Evolutionary conservation across 805 yeast genomes (phyloP).

Genomic region (Cyberlindnera saturnus): DNA sequence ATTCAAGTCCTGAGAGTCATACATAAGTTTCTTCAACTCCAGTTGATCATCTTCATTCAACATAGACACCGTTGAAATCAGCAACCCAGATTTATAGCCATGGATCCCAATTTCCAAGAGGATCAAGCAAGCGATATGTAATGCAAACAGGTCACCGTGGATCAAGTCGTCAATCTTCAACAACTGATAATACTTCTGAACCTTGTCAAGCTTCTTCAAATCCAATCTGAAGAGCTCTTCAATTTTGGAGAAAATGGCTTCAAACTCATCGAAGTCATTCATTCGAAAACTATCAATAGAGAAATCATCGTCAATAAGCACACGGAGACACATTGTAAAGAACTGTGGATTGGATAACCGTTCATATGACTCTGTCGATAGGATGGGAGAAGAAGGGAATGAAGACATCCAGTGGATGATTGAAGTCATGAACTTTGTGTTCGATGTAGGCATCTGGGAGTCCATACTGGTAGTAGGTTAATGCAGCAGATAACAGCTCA

Average conservation of each 20-base stretch:
- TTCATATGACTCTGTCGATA: not conserved
- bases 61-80: conserved; percentile 8
- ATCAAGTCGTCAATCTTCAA: conserved; percentile 4
- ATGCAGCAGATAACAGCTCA: too few relatives aligned
- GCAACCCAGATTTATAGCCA: conserved; percentile 13
- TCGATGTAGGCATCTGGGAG: not conserved
- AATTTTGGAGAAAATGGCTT: not conserved
- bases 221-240: not conserved
- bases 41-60: conserved; percentile 10
- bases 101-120: conserved; percentile 14
- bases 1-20: conserved; percentile 18
- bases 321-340: not conserved
- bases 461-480: not conserved
- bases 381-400: conserved; percentile 2
- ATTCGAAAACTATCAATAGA: not conserved
- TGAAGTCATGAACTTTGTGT: conserved; percentile 3
- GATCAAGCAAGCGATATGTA: conserved; percentile 12
- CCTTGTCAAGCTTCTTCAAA: not conserved
- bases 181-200: conserved; percentile 6
- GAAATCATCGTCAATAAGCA: not conserved
- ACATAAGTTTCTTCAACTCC: conserved; percentile 12
- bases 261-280: not conserved
- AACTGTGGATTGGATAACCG: not conserved
- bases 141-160: conserved; percentile 6
- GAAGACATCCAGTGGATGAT: conserved; percentile 4